These are phyloP conservation scores for Clarireedia hainanense DNA, from an alignment of 2,329 filamentous ascomycete species.

Conservation along the genomic window DNA sequence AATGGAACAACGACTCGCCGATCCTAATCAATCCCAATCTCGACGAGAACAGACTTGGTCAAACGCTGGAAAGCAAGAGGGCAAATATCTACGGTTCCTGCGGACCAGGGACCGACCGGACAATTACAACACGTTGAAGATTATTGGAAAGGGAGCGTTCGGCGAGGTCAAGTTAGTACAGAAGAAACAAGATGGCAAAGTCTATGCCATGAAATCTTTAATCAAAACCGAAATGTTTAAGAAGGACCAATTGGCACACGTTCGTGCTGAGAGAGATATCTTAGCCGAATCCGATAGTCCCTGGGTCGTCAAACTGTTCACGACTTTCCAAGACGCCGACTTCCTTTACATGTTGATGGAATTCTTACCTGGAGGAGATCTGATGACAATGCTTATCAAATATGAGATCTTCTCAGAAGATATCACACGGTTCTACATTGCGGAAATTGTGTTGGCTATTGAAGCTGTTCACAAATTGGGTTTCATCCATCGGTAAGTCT, in stretches of 20 bases:
- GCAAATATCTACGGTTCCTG: constrained; percentile 87
- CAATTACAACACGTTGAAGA: constrained; percentile 94
- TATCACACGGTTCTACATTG: constrained; percentile 98
- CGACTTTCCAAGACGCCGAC: constrained; percentile 92
- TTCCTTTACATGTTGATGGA: constrained; percentile 99
- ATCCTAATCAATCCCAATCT: constrained; percentile 64
- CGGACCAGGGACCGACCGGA: constrained; percentile 87
- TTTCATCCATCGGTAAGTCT: constrained; percentile 87
- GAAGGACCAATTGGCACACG: constrained; percentile 95
- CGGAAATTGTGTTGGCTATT: constrained; percentile 95
- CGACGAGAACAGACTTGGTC: constrained; percentile 81
- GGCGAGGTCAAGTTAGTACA: constrained; percentile 97
- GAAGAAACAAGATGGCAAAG: constrained; percentile 91
- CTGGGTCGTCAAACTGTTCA: constrained; percentile 98
- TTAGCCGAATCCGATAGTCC: constrained; percentile 98
- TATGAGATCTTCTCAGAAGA: constrained; percentile 99
- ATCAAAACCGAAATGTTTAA: constrained; percentile 99
- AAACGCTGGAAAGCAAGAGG: constrained; percentile 78
- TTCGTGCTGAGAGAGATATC: constrained; percentile 95
- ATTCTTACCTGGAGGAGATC: constrained; percentile 91
- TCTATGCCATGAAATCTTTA: constrained; percentile 96
- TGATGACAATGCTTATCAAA: constrained; percentile 99
- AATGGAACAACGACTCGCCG: constrained; percentile 76
- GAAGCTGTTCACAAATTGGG: constrained; percentile 97
- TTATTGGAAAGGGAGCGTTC: constrained; percentile 98